Evolutionary conservation across 805 yeast species (phyloP).

Genomic region (Ogataea ganodermae): DNA sequence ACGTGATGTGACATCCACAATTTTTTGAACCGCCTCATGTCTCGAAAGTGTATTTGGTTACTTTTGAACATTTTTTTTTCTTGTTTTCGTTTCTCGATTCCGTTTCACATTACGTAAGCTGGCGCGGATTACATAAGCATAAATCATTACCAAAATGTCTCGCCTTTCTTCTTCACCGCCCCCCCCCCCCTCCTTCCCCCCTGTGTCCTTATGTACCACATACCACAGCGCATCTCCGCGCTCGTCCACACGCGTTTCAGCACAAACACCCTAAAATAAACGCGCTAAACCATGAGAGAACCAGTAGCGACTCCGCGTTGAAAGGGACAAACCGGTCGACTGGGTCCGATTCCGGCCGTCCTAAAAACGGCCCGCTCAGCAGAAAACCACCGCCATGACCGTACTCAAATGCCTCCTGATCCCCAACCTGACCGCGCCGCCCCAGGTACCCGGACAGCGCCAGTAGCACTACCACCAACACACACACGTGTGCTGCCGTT

Average conservation of each 20-base stretch:
- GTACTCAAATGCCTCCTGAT: background rate
- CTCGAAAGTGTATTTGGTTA: no score
- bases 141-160: background rate
- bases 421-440: background rate
- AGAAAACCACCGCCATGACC: background rate
- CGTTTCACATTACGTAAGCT: background rate
- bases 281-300: conserved; percentile 9
- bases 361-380: no score
- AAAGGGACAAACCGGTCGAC: conserved; percentile 16
- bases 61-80: no score
- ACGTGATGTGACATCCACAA: no score
- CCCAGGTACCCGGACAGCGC: background rate
- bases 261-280: conserved; percentile 13
- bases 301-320: conserved; percentile 13
- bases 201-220: no score
- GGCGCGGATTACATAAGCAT: background rate
- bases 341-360: conserved; percentile 15
- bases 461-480: background rate
- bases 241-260: no score
- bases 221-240: no score
- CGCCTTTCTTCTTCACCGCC: background rate
- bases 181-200: no score
- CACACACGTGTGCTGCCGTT: background rate
- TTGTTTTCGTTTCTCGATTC: no score
- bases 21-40: no score